Base-by-base conservation (phyloP, 163 green algal species). In the Scenedesmus sp. region DNA sequence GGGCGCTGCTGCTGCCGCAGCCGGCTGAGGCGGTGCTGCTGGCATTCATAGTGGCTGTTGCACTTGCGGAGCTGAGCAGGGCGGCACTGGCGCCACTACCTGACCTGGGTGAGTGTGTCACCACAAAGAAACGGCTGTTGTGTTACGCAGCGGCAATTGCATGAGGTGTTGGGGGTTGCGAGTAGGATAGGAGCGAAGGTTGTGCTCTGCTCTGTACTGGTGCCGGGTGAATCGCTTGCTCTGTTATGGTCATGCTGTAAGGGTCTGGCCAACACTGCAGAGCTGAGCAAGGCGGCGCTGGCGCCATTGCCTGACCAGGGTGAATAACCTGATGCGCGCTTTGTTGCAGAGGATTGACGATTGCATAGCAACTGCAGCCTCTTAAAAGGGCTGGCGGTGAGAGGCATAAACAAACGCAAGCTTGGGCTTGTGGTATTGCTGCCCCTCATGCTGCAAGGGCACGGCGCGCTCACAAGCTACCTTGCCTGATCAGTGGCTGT, bases 41-140 rank as follows among this genome's bases (percentile, higher is more conserved):
- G 70, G 94, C 92, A 10, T 95, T 95, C 84, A 88, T 96, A 79
- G 79, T 94, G 16, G 74, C 90, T 26, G 88, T 96, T 20, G 88
- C 93, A 0, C 90, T 92, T 1, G 90, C 87, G 34, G 94, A 96
- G 92, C 89, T 95, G 15, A 84, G 87, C 26, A 85, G 94, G 1
- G 91, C 91, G 4, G 23, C 82, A 60, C 54, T 94, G 18, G 92
- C 93, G 7, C 93, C 94, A 23, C 93, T 95, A 64, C 83, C 79
- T 26, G 89, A 92, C 16, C 26, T 89, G 7, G 89, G 89, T 92
- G 82, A 76, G 87, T 9, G 54, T 15, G 77, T 6, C 16, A 12
- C 10, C 62, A 70, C 62, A 20, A 9, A 70, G 10, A 70, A 70
- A 20, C 10, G 13, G 62, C 10, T 70, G 62, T 70, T 46, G 34